Conservation (phyloP, 805 yeast species). For the Yarrowia sp. region DNA sequence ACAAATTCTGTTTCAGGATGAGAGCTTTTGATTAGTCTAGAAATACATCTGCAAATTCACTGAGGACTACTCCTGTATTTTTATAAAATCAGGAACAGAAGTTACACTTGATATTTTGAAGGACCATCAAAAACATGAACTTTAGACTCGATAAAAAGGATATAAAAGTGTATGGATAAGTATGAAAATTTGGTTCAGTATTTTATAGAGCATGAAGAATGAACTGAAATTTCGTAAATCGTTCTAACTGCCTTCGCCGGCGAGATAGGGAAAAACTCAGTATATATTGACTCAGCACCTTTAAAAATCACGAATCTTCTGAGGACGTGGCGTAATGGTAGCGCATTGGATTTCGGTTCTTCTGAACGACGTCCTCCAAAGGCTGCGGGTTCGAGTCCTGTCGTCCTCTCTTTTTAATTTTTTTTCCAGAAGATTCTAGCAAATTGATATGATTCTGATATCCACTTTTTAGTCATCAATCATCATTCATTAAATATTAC, state of each 20-base stretch:
- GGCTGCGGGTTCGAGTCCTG: slow-evolving; percentile 34
- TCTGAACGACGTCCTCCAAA: slow-evolving; percentile 31
- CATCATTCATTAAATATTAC: slow-evolving; percentile 14
- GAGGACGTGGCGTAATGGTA: slow-evolving; percentile 29
- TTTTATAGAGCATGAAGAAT: too few species aligned
- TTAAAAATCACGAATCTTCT: neutral
- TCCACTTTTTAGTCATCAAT: neutral
- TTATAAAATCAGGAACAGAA: too few species aligned
- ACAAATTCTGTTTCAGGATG: too few species aligned
- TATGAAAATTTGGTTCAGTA: neutral
- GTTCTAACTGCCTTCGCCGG: neutral
- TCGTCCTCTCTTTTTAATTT: slow-evolving; percentile 22
- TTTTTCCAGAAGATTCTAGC: neutral
- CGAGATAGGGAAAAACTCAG: neutral
- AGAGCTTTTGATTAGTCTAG: too few species aligned
- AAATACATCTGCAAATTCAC: too few species aligned
- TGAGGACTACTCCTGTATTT: too few species aligned
- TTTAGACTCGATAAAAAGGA: neutral
- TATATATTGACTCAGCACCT: neutral
- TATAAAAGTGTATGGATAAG: too few species aligned
- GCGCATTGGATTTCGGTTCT: slow-evolving; percentile 32
- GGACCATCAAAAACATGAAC: neutral
- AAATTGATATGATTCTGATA: neutral
- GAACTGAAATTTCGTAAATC: neutral
- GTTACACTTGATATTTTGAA: too few species aligned